These are phyloP conservation scores for Globisporangium alternatum DNA, from an alignment of 352 stramenopile genomes.

Conservation along the genomic window DNA sequence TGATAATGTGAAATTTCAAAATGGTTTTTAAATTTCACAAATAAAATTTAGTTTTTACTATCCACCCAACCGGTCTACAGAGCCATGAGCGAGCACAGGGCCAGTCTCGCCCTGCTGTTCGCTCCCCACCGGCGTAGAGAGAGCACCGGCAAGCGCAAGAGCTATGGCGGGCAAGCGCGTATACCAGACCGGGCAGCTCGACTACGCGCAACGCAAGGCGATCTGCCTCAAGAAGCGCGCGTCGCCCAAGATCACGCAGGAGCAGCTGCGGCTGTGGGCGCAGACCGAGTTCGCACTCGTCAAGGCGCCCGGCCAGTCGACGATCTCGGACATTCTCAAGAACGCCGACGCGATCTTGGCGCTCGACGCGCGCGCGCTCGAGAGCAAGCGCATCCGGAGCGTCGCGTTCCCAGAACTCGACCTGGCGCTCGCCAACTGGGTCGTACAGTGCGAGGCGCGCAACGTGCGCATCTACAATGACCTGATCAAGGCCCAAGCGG, in stretches of 20 bases:
- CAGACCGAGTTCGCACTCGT: conserved; percentile 5
- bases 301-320: conserved; percentile 1
- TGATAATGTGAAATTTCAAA: too few relatives aligned
- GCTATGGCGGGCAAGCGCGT: conserved; percentile 1
- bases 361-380: conserved; percentile 4
- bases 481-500: conserved; percentile 5
- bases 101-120: background rate
- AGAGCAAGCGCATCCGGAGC: conserved; percentile 3
- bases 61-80: too few relatives aligned
- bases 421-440: conserved; percentile 10
- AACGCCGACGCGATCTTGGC: conserved; percentile 4
- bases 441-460: conserved; percentile 4
- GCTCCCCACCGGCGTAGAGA: conserved; percentile 7
- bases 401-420: conserved; percentile 1
- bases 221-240: conserved; percentile 9
- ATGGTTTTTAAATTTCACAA: too few relatives aligned
- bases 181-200: conserved; percentile 7
- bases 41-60: too few relatives aligned
- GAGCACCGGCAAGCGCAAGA: background rate
- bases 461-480: background rate
- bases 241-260: conserved; percentile 5
- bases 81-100: too few relatives aligned
- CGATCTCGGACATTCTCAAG: conserved; percentile 9
- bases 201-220: conserved; percentile 6
- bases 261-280: conserved; percentile 7